Evolutionary conservation across 2,329 filamentous ascomycete species (phyloP).

Genomic region (Cadophora sp.): DNA sequence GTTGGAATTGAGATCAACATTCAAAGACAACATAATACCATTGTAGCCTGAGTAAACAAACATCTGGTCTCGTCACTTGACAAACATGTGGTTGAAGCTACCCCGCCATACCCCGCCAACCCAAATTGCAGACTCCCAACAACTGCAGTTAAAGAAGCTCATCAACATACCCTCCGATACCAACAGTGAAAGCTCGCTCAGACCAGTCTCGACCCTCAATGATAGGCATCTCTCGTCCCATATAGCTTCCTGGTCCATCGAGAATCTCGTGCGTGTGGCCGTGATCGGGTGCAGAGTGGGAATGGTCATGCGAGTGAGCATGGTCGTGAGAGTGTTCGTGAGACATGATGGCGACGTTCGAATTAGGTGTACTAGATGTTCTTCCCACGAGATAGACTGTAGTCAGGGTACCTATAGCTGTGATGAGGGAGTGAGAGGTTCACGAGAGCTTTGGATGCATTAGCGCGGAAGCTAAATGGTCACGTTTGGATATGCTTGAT

Average conservation of each 20-base stretch:
- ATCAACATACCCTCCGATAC: constrained; percentile 84
- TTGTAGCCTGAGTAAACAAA: background rate
- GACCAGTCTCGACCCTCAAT: constrained; percentile 87
- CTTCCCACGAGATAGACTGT: background rate
- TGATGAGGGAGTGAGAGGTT: background rate
- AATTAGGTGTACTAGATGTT: background rate
- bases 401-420: background rate
- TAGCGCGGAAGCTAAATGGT: background rate
- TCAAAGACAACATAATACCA: background rate
- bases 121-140: background rate
- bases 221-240: constrained; percentile 92
- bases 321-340: constrained; percentile 35
- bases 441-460: background rate
- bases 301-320: constrained; percentile 59
- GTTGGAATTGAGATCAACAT: background rate
- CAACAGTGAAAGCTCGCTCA: constrained; percentile 91
- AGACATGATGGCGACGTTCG: background rate
- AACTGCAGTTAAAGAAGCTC: constrained; percentile 1
- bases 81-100: constrained; percentile 6
- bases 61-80: background rate
- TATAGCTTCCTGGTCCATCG: constrained; percentile 88
- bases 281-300: constrained; percentile 70
- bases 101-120: constrained; percentile 27
- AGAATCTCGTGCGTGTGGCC: constrained; percentile 97
- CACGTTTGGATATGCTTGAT: background rate